These are phyloP conservation scores for Cinnamomum micranthum DNA, from an alignment of 164 flowering plant species.

Conservation along the genomic window DNA sequence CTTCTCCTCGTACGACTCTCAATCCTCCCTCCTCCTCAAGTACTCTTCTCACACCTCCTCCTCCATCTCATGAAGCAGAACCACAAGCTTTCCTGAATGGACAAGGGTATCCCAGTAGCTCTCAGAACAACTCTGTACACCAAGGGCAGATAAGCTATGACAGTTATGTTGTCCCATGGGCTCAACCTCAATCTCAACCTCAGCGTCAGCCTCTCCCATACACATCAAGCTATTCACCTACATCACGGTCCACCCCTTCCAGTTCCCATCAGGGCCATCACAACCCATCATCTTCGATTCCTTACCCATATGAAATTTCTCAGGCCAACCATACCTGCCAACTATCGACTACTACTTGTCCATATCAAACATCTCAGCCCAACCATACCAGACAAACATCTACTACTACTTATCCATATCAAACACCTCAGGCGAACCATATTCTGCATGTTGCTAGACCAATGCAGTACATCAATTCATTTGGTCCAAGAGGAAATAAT, in stretches of 20 bases:
- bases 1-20: conserved; percentile 27
- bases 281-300: conserved; percentile 16
- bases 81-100: conserved; percentile 30
- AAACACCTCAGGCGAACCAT: conserved; percentile 22
- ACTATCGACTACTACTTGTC: conserved; percentile 13
- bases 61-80: conserved; percentile 27
- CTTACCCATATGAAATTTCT: conserved; percentile 18
- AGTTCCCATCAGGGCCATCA: conserved; percentile 37
- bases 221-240: conserved; percentile 59
- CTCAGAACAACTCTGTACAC: conserved; percentile 30
- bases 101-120: conserved; percentile 20
- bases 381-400: conserved; percentile 10
- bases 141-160: conserved; percentile 36
- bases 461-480: conserved; percentile 42
- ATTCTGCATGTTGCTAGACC: conserved; percentile 25
- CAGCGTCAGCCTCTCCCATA: conserved; percentile 27
- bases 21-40: neutral
- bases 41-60: conserved; percentile 22
- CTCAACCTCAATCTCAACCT: too few relatives aligned
- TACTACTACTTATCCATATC: conserved; percentile 17
- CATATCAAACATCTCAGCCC: conserved; percentile 20
- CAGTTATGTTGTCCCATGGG: conserved; percentile 86
- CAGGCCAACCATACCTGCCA: conserved; percentile 18
- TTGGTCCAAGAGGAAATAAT: conserved; percentile 26
- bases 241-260: conserved; percentile 82